These are phyloP conservation scores for Dalechampia spathulata DNA, from an alignment of 441 rosid genomes.

Conservation along the genomic window DNA sequence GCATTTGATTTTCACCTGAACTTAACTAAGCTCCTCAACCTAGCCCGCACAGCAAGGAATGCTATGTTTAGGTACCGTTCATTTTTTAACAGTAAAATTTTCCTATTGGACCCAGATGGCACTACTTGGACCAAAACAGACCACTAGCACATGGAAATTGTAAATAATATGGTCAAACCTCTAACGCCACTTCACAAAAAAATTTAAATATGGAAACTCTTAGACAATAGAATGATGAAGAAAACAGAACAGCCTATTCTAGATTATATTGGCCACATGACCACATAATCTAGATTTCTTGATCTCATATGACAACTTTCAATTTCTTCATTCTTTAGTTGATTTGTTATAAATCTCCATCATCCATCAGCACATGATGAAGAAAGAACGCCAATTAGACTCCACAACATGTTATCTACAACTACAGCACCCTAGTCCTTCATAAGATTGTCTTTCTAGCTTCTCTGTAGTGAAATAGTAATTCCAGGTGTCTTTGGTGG, in stretches of 20 bases:
- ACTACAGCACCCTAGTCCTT: too few relatives aligned
- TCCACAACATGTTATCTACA: too few relatives aligned
- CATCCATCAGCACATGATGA: too few relatives aligned
- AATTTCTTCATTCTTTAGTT: neutral
- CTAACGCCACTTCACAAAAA: neutral
- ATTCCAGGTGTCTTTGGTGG: too few relatives aligned
- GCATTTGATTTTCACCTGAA: too few relatives aligned
- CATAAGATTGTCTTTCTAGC: too few relatives aligned
- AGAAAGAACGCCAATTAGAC: too few relatives aligned
- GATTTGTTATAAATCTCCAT: too few relatives aligned
- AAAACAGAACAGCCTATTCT: neutral
- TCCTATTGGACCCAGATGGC: neutral
- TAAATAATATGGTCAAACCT: neutral
- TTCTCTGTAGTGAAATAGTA: too few relatives aligned
- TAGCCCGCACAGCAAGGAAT: too few relatives aligned
- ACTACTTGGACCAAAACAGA: neutral
- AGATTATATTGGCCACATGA: neutral
- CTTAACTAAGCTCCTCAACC: too few relatives aligned
- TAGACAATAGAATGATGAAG: neutral
- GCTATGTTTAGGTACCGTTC: too few relatives aligned
- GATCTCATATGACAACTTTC: neutral
- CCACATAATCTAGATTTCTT: neutral
- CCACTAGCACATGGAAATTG: neutral
- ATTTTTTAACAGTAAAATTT: neutral
- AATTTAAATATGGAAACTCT: neutral